Percentiles rank a stretch among this genome's conserved stretches.
phyloP scores from a whole-genome alignment of 345 rosid genomes.

The Murraya koenigii region DNA sequence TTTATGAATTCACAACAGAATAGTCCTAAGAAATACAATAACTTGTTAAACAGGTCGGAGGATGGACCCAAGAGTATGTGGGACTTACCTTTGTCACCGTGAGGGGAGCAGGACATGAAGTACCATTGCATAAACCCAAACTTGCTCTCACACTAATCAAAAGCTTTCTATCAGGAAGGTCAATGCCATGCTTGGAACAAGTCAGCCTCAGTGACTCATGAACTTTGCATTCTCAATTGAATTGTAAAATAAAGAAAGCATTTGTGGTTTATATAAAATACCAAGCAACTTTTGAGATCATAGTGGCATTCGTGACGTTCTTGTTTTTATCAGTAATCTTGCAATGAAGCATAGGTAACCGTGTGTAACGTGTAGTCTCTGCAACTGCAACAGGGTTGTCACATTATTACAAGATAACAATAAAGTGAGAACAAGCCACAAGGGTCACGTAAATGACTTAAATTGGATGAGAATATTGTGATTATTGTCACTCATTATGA shows the following conservation, averaged over 20 bases:
- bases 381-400: too few species aligned
- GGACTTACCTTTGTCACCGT: slow-evolving; percentile 81
- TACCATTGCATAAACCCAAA: slow-evolving; percentile 80
- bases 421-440: too few species aligned
- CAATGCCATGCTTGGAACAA: slow-evolving; percentile 40
- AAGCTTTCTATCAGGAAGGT: slow-evolving; percentile 68
- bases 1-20: not conserved
- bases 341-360: too few species aligned
- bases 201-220: slow-evolving; percentile 32
- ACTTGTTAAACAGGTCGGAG: slow-evolving; percentile 68
- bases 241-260: not conserved
- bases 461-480: too few species aligned
- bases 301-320: too few species aligned
- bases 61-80: slow-evolving; percentile 85
- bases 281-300: too few species aligned
- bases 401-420: too few species aligned
- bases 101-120: slow-evolving; percentile 96
- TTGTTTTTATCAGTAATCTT: too few species aligned
- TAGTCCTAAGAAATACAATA: too few species aligned
- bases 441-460: too few species aligned
- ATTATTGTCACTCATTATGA: too few species aligned
- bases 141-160: slow-evolving; percentile 59
- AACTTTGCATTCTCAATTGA: not conserved
- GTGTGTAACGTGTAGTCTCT: too few species aligned
- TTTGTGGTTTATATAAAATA: not conserved